Evolutionary conservation across 2,329 filamentous ascomycete species (phyloP).

Genomic region (Paracoccidioides brasiliensis): DNA sequence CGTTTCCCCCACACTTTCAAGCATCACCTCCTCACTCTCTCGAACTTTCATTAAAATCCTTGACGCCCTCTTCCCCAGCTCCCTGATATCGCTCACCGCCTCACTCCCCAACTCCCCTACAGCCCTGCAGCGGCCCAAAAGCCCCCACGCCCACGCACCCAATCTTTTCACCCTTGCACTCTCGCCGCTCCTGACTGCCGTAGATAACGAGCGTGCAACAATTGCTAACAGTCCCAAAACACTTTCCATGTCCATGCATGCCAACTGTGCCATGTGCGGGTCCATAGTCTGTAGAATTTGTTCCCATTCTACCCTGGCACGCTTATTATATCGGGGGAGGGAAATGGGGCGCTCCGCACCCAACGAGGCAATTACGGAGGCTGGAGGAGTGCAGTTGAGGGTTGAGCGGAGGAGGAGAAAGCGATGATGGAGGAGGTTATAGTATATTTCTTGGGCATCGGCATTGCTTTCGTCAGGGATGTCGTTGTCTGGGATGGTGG

Average conservation of each 20-base stretch:
- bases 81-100: constrained; percentile 63
- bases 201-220: constrained; percentile 45
- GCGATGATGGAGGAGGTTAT: constrained; percentile 48
- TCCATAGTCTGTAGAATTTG: constrained; percentile 25
- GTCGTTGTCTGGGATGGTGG: constrained; percentile 17
- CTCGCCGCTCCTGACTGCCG: constrained; percentile 50
- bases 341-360: constrained; percentile 38
- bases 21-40: constrained; percentile 14
- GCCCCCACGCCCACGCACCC: constrained; percentile 74
- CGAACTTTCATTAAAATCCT: constrained; percentile 34
- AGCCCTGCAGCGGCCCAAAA: constrained; percentile 63
- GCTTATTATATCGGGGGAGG: constrained; percentile 42
- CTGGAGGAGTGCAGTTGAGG: constrained; percentile 45
- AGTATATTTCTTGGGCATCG: constrained; percentile 54
- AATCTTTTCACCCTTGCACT: constrained; percentile 49
- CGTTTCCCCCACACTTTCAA: constrained; percentile 13
- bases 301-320: constrained; percentile 45
- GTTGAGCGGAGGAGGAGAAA: constrained; percentile 52
- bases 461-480: constrained; percentile 20
- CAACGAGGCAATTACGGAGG: constrained; percentile 41
- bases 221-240: constrained; percentile 53
- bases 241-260: constrained; percentile 45
- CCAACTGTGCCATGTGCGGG: constrained; percentile 39
- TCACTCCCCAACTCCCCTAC: constrained; percentile 61
- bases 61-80: constrained; percentile 64